phyloP scores from a whole-genome alignment of 108 stramenopile species.

The Aurantiochytrium sp. region DNA sequence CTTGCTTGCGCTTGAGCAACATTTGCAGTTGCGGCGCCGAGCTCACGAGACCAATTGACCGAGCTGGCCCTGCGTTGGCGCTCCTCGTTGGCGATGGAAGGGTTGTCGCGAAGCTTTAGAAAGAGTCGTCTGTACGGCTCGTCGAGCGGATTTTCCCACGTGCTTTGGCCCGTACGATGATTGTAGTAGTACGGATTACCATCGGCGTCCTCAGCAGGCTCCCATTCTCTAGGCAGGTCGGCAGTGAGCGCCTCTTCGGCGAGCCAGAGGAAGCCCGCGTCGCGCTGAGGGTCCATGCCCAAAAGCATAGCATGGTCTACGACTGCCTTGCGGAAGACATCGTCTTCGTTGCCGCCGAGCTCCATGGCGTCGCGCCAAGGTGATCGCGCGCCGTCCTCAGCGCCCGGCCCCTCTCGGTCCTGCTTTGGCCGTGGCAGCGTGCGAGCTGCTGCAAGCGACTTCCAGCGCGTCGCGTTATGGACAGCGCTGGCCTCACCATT shows the following conservation, averaged over 20 bases:
- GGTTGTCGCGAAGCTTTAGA: neutral
- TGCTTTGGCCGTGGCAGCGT: no score
- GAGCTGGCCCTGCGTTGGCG: neutral
- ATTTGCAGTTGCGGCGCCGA: no score
- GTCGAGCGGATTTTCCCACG: slow-evolving; percentile 16
- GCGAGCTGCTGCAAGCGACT: no score
- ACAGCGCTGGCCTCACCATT: no score
- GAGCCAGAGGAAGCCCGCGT: slow-evolving; percentile 14
- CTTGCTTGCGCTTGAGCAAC: no score
- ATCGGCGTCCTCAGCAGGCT: neutral
- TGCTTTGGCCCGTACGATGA: neutral
- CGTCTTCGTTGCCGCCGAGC: neutral
- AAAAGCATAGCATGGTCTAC: neutral
- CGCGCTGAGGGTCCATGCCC: slow-evolving; percentile 17
- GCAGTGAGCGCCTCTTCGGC: slow-evolving; percentile 6
- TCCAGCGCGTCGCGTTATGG: no score
- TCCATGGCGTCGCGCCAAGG: neutral
- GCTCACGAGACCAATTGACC: neutral
- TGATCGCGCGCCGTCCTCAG: neutral
- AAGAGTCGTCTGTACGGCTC: slow-evolving; percentile 8
- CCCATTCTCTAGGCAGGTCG: neutral
- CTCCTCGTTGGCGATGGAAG: neutral
- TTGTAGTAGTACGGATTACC: slow-evolving; percentile 13
- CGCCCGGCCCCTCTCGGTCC: neutral
- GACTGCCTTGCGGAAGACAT: neutral